Evolutionary conservation across 78 protist species (phyloP), one percentile per base, ranked within the genome.

Genomic region (Blattamonas nauphoetae): DNA sequence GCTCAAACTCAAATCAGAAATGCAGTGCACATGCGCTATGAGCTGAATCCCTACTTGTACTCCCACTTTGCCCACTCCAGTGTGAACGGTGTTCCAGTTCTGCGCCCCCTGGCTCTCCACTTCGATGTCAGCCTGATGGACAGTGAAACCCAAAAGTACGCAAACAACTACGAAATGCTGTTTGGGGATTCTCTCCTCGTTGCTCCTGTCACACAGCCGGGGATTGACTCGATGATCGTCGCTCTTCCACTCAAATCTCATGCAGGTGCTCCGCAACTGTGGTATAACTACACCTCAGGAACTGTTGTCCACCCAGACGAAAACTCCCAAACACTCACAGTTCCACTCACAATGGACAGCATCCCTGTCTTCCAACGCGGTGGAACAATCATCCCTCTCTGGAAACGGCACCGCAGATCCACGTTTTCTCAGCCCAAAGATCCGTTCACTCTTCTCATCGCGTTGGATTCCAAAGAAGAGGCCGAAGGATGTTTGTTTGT

Each of bases 21-120:
- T 1, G 88, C 94, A 77, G 84, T 96, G 41, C 64, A 41, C 41
- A 35, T 33, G 32, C 93, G 99, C 64, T 97, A 97, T 87, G 80
- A 41, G 34, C 89, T 93, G 45, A 89, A 97, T 2, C 98, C 98
- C 43, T 93, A 87, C 78, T 80, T 91, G 92, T 95, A 95, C 90
- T 92, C 97, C 41, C 42, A 85, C 38, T 93, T 94, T 91, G 44
- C 79, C 85, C 44, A 85, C 35, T 89, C 94, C 42, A 71, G 84
- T 35, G 21, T 3, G 6, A 94, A 41, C 38, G 97, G 98, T 33
- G 41, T 32, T 6, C 98, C 98, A 0, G 90, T 92, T 32, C 86
- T 96, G 91, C 45, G 91, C 34, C 92, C 94, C 44, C 32, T 85
- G 46, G 46, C 44, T 29, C 11, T 81, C 29, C 44, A 80, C 45